phyloP scores from a whole-genome alignment of 768 basidiomycete species.

The Kwoniella bestiolae region DNA sequence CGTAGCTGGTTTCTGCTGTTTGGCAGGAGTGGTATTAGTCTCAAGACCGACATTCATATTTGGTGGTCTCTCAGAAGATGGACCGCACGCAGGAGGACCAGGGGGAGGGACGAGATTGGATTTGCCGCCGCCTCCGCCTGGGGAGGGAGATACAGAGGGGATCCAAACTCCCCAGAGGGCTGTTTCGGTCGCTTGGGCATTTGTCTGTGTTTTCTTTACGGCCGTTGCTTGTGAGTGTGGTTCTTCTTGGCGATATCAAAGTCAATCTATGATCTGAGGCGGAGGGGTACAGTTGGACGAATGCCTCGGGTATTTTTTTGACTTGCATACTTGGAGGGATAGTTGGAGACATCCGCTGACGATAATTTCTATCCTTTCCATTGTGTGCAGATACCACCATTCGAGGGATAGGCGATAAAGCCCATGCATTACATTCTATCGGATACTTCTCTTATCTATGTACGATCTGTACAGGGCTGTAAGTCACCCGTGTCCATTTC shows the following conservation, averaged over 20 bases:
- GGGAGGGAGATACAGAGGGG: slow-evolving; percentile 29
- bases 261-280: no score
- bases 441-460: slow-evolving; percentile 69
- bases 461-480: slow-evolving; percentile 59
- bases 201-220: slow-evolving; percentile 70
- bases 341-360: no score
- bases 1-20: slow-evolving; percentile 69
- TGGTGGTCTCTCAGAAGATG: slow-evolving; percentile 54
- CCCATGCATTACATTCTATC: slow-evolving; percentile 74
- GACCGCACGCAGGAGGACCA: slow-evolving; percentile 5
- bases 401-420: slow-evolving; percentile 74
- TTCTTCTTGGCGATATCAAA: no score
- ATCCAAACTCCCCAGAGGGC: slow-evolving; percentile 60
- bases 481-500: slow-evolving; percentile 21
- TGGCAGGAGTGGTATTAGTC: slow-evolving; percentile 78
- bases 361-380: no score
- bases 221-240: slow-evolving; percentile 74
- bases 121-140: slow-evolving; percentile 18
- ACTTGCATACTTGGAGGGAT: not conserved
- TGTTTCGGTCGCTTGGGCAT: slow-evolving; percentile 68
- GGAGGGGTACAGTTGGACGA: no score
- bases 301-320: not conserved
- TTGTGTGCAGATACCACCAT: slow-evolving; percentile 61
- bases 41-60: slow-evolving; percentile 79
- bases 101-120: slow-evolving; percentile 21